Percentiles rank a stretch among this genome's conserved stretches.
Evolutionary conservation across 1,284 basidiomycete genomes (phyloP).

Genomic region (Paramarasmius palmivorus): DNA sequence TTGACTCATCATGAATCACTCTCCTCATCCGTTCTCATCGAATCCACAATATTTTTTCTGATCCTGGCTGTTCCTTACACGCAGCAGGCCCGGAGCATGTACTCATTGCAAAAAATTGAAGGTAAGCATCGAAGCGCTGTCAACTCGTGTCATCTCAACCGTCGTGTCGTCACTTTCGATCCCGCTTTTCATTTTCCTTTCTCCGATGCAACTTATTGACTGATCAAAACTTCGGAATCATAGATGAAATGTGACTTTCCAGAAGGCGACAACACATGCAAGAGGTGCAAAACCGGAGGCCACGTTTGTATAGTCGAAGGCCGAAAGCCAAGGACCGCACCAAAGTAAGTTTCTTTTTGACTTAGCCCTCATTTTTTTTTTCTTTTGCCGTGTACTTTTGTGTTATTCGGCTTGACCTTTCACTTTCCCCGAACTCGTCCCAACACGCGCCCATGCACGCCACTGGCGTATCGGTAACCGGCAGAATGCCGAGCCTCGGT

Average conservation of each 20-base stretch:
- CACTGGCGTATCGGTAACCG: no score
- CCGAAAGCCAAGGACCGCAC: slow-evolving; percentile 70
- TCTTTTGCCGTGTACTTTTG: slow-evolving; percentile 21
- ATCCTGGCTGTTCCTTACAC: background rate
- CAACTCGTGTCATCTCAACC: no score
- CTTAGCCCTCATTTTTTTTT: slow-evolving; percentile 17
- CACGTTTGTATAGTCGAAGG: slow-evolving; percentile 80
- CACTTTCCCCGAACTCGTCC: slow-evolving; percentile 15
- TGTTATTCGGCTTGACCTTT: slow-evolving; percentile 8
- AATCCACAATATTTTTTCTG: background rate
- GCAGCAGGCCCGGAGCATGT: slow-evolving; percentile 70
- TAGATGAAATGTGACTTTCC: slow-evolving; percentile 85
- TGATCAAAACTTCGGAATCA: slow-evolving; percentile 8
- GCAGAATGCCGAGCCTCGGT: no score
- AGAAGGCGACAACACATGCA: slow-evolving; percentile 65
- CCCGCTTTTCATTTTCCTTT: no score
- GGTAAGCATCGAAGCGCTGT: slow-evolving; percentile 42
- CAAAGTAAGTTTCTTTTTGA: slow-evolving; percentile 66
- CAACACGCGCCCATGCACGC: no score
- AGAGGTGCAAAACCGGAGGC: slow-evolving; percentile 65
- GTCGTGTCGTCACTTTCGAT: no score
- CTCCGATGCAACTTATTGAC: slow-evolving; percentile 1
- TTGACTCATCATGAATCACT: slow-evolving; percentile 8
- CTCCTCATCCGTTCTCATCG: slow-evolving; percentile 7
- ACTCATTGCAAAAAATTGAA: slow-evolving; percentile 83